phyloP scores from a whole-genome alignment of 2,329 filamentous ascomycete species.

The Claviceps maximensis region DNA sequence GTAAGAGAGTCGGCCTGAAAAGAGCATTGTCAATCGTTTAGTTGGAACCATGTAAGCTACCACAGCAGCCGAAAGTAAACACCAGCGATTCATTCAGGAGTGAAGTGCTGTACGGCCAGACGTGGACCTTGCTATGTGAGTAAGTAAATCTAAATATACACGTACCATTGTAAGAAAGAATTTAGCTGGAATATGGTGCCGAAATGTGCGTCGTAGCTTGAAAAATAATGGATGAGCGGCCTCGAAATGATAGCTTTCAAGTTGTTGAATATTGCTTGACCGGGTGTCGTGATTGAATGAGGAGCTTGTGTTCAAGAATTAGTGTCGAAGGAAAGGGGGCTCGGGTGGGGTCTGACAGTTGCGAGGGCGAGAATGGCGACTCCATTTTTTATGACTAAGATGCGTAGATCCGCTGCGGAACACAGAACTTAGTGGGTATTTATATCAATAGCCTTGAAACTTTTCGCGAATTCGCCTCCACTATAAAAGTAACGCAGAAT shows the following conservation, averaged over 20 bases:
- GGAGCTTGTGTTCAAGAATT: background rate
- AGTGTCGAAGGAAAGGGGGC: background rate
- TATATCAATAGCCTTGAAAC: no score
- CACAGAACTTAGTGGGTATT: no score
- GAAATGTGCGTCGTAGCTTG: background rate
- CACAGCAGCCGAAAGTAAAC: background rate
- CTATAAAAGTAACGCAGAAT: no score
- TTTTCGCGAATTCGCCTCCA: no score
- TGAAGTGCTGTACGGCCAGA: background rate
- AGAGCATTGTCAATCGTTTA: constrained; percentile 11
- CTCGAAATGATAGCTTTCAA: background rate
- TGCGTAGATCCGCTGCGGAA: no score
- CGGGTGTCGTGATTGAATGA: background rate
- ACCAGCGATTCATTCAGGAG: constrained; percentile 14
- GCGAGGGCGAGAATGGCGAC: background rate
- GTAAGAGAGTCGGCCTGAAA: constrained; percentile 89
- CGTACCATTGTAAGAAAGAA: constrained; percentile 4
- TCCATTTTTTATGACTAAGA: background rate
- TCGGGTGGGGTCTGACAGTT: background rate
- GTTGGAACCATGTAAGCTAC: background rate
- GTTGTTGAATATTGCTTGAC: background rate
- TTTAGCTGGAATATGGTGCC: background rate
- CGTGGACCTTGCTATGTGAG: background rate
- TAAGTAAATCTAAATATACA: background rate
- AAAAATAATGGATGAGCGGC: background rate